Conservation (phyloP, 768 basidiomycete species). For the Tulasnella sp. region DNA sequence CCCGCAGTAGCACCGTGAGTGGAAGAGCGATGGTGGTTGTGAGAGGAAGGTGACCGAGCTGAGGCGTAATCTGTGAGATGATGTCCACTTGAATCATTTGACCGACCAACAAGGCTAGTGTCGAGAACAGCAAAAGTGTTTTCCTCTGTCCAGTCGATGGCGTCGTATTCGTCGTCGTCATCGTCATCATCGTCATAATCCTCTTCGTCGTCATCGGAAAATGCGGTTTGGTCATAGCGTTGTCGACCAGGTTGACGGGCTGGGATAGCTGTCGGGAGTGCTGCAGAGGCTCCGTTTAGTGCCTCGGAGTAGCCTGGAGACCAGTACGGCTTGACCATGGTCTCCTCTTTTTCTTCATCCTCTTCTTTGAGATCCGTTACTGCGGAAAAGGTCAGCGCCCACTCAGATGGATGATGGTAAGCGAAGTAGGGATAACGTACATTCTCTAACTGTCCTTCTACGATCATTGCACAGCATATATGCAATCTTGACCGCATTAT, state of each 20-base stretch:
- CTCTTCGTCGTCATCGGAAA: slow-evolving; percentile 23
- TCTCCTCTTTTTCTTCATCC: slow-evolving; percentile 35
- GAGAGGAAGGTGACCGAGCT: slow-evolving; percentile 87
- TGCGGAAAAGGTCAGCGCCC: slow-evolving; percentile 29
- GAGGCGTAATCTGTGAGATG: slow-evolving; percentile 55
- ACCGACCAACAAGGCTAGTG: slow-evolving; percentile 10
- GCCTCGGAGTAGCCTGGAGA: slow-evolving; percentile 1
- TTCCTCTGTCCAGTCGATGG: slow-evolving; percentile 29
- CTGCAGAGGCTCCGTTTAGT: background rate
- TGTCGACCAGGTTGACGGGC: slow-evolving; percentile 5
- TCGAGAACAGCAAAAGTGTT: slow-evolving; percentile 32
- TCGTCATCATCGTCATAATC: slow-evolving; percentile 29
- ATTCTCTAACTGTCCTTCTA: slow-evolving; percentile 68
- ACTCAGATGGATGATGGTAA: background rate
- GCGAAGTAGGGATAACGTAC: slow-evolving; percentile 41
- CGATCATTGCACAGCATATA: slow-evolving; percentile 92
- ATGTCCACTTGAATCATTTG: slow-evolving; percentile 20
- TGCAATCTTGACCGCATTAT: slow-evolving; percentile 92
- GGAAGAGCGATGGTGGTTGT: slow-evolving; percentile 31
- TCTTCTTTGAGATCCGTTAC: slow-evolving; percentile 76
- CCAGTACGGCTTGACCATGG: slow-evolving; percentile 14
- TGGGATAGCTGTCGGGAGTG: slow-evolving; percentile 17
- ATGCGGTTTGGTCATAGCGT: slow-evolving; percentile 12
- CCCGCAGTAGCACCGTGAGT: background rate
- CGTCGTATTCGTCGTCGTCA: slow-evolving; percentile 15